Base-by-base conservation (phyloP, 306 rosid species). In the Glycyrrhiza uralensis region DNA sequence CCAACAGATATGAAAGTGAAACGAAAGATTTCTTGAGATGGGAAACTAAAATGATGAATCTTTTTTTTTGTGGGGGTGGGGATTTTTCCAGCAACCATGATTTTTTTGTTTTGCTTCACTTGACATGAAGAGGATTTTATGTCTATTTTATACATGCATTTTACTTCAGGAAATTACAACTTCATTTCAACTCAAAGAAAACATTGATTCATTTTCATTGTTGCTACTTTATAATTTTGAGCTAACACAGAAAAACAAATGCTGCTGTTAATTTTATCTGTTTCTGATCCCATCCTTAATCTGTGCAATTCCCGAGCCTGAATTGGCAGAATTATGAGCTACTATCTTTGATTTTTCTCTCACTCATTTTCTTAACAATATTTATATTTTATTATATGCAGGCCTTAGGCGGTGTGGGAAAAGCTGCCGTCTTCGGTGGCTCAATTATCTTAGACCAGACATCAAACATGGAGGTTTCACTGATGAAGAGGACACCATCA, bases 341-440 rank as follows among this genome's bases (percentile, higher is more conserved):
- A n/a, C n/a, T n/a, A n/a, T n/a, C n/a, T n/a, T n/a, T n/a, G n/a
- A n/a, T n/a, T n/a, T n/a, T n/a, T n/a, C n/a, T n/a, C n/a, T n/a
- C n/a, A n/a, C n/a, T n/a, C n/a, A n/a, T n/a, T n/a, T n/a, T n/a
- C n/a, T n/a, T n/a, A n/a, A n/a, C n/a, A 32, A 4, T 32, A 26
- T 66, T 17, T 30, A 47, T 47, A 33, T 47, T 9, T 19, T 15
- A 35, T 41, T 6, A 41, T 61, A 29, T 14, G 26, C 52, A 92
- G 98, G 96, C 22, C 91, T 92, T 3, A 80, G 71, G 85, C 71
- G 98, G 76, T 92, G 98, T 69, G 98, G 98, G 7, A 92, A 92
- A 79, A 92, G 98, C 58, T 90, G 98, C 83, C 92, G 98, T 63
- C 66, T 92, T 32, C 47, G 98, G 36, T 92, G 98, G 98, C 85